Base-by-base conservation (phyloP, 2,329 filamentous ascomycete genomes). In the Chaetomium strumarium region DNA sequence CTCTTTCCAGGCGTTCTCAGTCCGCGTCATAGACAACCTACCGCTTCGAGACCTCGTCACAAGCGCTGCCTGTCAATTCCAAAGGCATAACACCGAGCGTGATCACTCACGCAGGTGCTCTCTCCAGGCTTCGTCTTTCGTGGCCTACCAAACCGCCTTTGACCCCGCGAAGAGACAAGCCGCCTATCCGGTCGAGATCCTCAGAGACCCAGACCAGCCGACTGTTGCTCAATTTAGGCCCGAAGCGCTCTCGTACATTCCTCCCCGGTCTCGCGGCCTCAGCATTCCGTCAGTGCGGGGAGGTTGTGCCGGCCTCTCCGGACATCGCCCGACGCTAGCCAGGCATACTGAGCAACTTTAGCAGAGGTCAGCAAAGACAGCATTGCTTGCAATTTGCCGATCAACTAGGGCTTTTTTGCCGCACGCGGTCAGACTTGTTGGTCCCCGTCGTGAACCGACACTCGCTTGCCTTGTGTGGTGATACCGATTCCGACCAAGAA, bases 401-500 rank as follows among this genome's bases (percentile, higher is more conserved):
- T 30, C 46, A 16, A 37, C 24, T 13, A 53, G 41, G 46, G 41
- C 46, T 37, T 29, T 29, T 29, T 46, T 39, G 19, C 30, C 48
- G 43, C 41, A 24, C 51, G 43, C 48, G 41, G 48, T 41, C 48
- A 48, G 50, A 43, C 44, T 45, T 39, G 34, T 54, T 42, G 34
- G 39, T 50, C 37, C 42, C 42, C 43, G 14, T 29, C 37, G 45
- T 39, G 45, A 51, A 39, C 36, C 36, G 19, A 31, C 36, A 24
- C 5, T 44, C 36, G 12, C 39, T 31, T 24, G n/a, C 16, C 47
- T 31, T 16, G 37, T 16, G 37, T 45, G 52, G 45, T 38, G 29
- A 53, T 24, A 8, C 43, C 31, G 31, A 49, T 17, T n/a, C 34
- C 48, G 41, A 44, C n/a, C 43, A 33, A 63, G 62, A 46, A 82